These are phyloP conservation scores for Phytophthora kernoviae DNA, from an alignment of 352 stramenopile species.

Conservation along the genomic window DNA sequence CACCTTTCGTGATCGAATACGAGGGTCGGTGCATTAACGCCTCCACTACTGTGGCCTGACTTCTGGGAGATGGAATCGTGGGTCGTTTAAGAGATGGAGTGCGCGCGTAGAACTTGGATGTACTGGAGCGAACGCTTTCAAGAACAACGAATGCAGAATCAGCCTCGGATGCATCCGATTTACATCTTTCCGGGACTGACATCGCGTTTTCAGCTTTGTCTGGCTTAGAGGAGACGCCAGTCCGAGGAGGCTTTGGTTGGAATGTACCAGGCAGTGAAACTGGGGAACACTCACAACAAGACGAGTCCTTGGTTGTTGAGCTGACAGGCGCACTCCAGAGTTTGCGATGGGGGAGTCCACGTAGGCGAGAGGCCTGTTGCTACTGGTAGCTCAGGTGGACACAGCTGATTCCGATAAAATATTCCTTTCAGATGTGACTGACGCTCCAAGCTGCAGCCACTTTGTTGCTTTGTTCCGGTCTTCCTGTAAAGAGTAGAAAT, in stretches of 20 bases:
- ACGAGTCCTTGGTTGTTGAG: background rate
- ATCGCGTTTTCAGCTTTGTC: too few relatives aligned
- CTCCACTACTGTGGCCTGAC: slow-evolving; percentile 25
- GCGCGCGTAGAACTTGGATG: slow-evolving; percentile 1
- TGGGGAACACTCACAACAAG: background rate
- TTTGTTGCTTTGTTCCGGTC: slow-evolving; percentile 4
- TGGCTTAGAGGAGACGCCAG: background rate
- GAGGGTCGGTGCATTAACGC: slow-evolving; percentile 35
- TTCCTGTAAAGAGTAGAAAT: background rate
- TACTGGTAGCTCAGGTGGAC: slow-evolving; percentile 21
- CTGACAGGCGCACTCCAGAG: slow-evolving; percentile 6
- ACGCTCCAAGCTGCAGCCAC: background rate
- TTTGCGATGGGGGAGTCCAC: slow-evolving; percentile 5
- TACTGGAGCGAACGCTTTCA: background rate
- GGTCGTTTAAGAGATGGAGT: slow-evolving; percentile 14
- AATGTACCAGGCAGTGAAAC: slow-evolving; percentile 4
- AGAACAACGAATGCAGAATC: background rate
- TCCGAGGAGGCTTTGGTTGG: slow-evolving; percentile 2
- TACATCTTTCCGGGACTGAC: too few relatives aligned
- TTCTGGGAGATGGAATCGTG: slow-evolving; percentile 22
- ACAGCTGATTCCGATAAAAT: slow-evolving; percentile 31
- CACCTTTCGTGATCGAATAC: slow-evolving; percentile 27
- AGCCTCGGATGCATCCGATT: background rate
- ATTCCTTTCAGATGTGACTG: slow-evolving; percentile 18
- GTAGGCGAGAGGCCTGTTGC: slow-evolving; percentile 4